Evolutionary conservation across 2,329 filamentous ascomycete species (phyloP).

Genomic region (Hypocrella siamensis): DNA sequence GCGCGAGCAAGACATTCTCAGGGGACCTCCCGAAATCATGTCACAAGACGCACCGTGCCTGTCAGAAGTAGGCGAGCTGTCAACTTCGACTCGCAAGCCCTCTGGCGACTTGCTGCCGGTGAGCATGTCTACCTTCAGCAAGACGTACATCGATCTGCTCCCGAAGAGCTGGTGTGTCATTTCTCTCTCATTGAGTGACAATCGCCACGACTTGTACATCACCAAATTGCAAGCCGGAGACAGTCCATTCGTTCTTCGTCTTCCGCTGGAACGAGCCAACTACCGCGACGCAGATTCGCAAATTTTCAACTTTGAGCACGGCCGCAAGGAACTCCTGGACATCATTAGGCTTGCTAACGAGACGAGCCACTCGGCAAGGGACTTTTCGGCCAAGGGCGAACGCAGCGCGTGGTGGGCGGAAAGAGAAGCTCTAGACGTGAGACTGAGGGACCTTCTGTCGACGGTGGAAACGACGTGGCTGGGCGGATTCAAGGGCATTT

Average conservation of each 20-base stretch:
- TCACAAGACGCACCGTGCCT: neutral
- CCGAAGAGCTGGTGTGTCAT: constrained; percentile 72
- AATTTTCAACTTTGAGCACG: constrained; percentile 70
- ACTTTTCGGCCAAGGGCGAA: constrained; percentile 58
- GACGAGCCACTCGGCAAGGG: constrained; percentile 58
- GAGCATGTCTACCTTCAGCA: constrained; percentile 52
- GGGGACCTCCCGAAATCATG: neutral
- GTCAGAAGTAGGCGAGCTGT: neutral
- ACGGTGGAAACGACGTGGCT: constrained; percentile 92
- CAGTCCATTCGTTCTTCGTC: constrained; percentile 69
- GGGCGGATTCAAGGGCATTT: constrained; percentile 87
- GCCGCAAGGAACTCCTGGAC: constrained; percentile 62
- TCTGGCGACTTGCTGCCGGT: constrained; percentile 24
- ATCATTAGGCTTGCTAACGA: constrained; percentile 72
- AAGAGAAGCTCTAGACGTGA: constrained; percentile 62
- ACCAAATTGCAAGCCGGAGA: constrained; percentile 66
- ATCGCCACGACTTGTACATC: constrained; percentile 70
- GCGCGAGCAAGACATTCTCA: constrained; percentile 42
- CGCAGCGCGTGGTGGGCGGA: constrained; percentile 83
- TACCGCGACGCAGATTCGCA: constrained; percentile 65
- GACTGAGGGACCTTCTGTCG: constrained; percentile 61
- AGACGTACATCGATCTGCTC: constrained; percentile 72
- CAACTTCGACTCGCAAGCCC: constrained; percentile 2
- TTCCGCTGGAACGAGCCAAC: constrained; percentile 72
- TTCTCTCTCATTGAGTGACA: constrained; percentile 71